Conservation (phyloP, 345 rosid species). For the Hibiscus mutabilis region DNA sequence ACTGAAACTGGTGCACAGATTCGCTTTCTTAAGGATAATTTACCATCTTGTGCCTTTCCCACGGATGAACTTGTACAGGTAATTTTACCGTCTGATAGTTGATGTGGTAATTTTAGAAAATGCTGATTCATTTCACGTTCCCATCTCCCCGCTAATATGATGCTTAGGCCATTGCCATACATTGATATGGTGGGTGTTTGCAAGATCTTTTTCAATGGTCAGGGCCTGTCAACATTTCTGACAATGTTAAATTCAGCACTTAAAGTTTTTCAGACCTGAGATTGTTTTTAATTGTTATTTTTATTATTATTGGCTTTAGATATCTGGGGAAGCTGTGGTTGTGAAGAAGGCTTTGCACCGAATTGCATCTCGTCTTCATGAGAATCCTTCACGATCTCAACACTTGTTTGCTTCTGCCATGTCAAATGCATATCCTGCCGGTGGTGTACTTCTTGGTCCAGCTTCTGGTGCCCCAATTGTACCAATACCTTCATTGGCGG, state of each 20-base stretch:
- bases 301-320: conserved; percentile 29
- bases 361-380: conserved; percentile 81
- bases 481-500: conserved; percentile 69
- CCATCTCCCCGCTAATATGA: not conserved
- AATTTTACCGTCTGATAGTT: not conserved
- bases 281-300: not conserved
- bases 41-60: conserved; percentile 77
- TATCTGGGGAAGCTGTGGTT: conserved; percentile 71
- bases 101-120: not conserved
- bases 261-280: not conserved
- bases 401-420: conserved; percentile 66
- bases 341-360: conserved; percentile 78
- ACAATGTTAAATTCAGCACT: not conserved
- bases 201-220: not conserved
- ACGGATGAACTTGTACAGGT: conserved; percentile 98
- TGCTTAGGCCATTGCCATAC: not conserved
- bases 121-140: not conserved
- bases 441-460: conserved; percentile 55
- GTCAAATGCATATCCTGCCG: conserved; percentile 44
- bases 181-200: not conserved
- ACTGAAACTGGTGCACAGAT: conserved; percentile 88
- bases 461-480: conserved; percentile 58
- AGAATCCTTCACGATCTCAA: conserved; percentile 86
- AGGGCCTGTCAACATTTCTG: not conserved
- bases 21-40: conserved; percentile 79